phyloP scores from a whole-genome alignment of 768 basidiomycete genomes.

The Leccinum incarnatum region DNA sequence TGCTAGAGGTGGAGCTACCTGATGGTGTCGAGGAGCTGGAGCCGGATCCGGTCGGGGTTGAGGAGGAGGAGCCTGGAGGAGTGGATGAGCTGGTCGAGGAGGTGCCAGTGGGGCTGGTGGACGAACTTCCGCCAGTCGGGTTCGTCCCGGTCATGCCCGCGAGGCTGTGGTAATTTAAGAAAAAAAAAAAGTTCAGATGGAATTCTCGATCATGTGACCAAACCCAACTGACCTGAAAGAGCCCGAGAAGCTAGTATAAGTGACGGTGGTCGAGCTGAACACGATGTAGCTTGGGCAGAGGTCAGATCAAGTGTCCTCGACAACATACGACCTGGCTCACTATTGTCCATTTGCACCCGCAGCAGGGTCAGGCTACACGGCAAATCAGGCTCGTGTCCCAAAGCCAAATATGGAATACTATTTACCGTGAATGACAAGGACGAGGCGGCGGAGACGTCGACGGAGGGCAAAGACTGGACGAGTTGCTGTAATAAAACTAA shows the following conservation, averaged over 20 bases:
- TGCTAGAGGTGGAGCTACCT: slow-evolving; percentile 17
- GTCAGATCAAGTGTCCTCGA: slow-evolving; percentile 3
- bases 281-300: slow-evolving; percentile 52
- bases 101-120: slow-evolving; percentile 11
- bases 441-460: slow-evolving; percentile 46
- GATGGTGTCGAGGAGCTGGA: slow-evolving; percentile 5
- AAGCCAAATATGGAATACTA: background rate
- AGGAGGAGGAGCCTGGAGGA: slow-evolving; percentile 10
- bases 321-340: slow-evolving; percentile 36
- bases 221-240: slow-evolving; percentile 48
- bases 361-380: slow-evolving; percentile 47
- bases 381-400: background rate
- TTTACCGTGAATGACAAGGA: slow-evolving; percentile 59
- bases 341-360: slow-evolving; percentile 57
- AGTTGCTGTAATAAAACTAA: slow-evolving; percentile 40
- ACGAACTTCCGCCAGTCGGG: slow-evolving; percentile 20
- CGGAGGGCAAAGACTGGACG: slow-evolving; percentile 53
- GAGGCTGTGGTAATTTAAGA: slow-evolving; percentile 38
- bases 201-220: background rate
- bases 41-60: background rate
- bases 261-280: slow-evolving; percentile 42
- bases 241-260: slow-evolving; percentile 48
- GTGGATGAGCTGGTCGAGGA: slow-evolving; percentile 11
- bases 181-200: slow-evolving; percentile 3
- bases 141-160: slow-evolving; percentile 56